Percentiles rank a stretch among this genome's conserved stretches.
Conservation (phyloP, 179 eudicot species). For the Gypsophila paniculata region DNA sequence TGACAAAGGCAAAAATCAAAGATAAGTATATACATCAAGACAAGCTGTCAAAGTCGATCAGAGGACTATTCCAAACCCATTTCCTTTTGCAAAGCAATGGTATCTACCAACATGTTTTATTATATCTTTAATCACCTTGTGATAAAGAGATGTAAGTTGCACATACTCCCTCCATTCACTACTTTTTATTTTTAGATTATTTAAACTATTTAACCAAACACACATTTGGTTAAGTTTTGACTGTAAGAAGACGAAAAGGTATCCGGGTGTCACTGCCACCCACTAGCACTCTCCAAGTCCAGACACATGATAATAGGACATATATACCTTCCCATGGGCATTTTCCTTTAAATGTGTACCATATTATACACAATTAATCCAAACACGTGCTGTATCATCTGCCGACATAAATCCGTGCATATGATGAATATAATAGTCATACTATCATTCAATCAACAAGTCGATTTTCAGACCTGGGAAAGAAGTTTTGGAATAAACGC, state of each 20-base stretch:
- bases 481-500: slow-evolving; percentile 73
- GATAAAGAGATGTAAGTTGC: background rate
- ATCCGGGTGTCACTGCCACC: background rate
- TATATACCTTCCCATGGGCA: background rate
- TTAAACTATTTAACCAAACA: background rate
- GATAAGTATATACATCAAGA: background rate
- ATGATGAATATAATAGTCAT: background rate
- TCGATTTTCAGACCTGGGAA: slow-evolving; percentile 57
- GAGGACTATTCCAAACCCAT: slow-evolving; percentile 8
- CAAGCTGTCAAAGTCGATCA: background rate
- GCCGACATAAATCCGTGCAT: background rate
- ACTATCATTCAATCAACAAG: background rate
- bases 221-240: background rate
- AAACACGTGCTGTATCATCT: too few relatives aligned
- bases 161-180: background rate
- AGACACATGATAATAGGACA: background rate
- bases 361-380: background rate
- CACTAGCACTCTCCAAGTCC: background rate
- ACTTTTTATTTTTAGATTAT: too few relatives aligned
- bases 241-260: background rate
- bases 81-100: background rate
- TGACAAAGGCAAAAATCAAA: background rate
- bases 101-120: background rate
- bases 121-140: background rate
- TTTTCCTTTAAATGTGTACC: background rate